Evolutionary conservation across 2,329 filamentous ascomycete genomes (phyloP).

Genomic region (Beauveria pseudobassiana): DNA sequence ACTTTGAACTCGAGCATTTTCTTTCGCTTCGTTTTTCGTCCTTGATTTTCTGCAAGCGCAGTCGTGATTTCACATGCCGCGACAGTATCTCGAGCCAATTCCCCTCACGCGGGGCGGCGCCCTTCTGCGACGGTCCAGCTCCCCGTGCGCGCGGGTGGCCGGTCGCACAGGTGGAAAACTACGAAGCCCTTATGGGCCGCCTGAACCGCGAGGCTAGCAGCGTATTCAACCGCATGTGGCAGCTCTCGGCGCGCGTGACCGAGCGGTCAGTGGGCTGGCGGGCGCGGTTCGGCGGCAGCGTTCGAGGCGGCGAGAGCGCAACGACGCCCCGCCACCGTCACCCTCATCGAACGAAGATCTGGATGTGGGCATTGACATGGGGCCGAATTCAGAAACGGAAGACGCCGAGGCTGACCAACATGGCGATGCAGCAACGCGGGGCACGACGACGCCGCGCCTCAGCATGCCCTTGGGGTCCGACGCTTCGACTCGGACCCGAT

Average conservation of each 20-base stretch:
- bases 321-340: not conserved
- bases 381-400: not conserved
- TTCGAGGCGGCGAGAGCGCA: not conserved
- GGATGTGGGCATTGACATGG: not conserved
- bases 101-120: not conserved
- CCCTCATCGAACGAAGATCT: not conserved
- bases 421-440: conserved; percentile 20
- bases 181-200: not conserved
- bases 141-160: not conserved
- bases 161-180: not conserved
- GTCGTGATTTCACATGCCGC: not conserved
- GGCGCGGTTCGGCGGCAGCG: not conserved
- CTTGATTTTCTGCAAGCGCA: not conserved
- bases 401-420: not conserved
- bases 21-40: not conserved
- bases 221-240: not conserved
- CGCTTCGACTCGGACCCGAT: conserved; percentile 28
- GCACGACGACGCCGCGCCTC: conserved; percentile 23
- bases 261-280: conserved; percentile 2
- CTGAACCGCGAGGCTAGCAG: not conserved
- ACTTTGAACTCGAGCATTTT: not conserved
- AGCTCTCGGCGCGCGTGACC: not conserved
- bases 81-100: not conserved
- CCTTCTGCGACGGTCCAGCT: not conserved
- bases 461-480: conserved; percentile 31